Evolutionary conservation across 2,329 filamentous ascomycete species (phyloP), one percentile per base, ranked within the genome.

Genomic region (Fusarium sp.): DNA sequence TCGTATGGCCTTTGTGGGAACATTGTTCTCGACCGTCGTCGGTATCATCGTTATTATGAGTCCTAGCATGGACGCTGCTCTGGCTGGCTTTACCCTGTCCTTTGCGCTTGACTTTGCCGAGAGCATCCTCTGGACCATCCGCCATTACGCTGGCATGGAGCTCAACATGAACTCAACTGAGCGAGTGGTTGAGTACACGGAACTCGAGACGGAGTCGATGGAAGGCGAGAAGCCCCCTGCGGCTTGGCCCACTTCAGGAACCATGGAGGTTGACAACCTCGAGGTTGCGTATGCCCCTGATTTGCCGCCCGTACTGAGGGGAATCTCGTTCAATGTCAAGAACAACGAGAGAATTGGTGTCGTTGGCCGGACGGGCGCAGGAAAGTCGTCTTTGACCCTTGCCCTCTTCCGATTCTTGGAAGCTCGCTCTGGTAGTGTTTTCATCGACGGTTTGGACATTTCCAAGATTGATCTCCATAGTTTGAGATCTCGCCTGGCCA

Each of bases 81-180:
- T 93, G 27, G 91, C 91, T 2, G 92, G 92, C 0, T 94, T 95
- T 72, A 91, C 91, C 0, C 80, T 95, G 38, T 87, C 87, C 2
- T 94, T 94, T 77, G 87, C 91, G 0, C 82, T 94, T 29, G 87
- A 91, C 61, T 92, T 93, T 75, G 86, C 89, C 0, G 79, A 79
- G 14, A 83, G 84, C 7, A 86, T 93, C 59, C 85, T 90, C 53
- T 91, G 87, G 86, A 84, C 87, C 0, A 85, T 93, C 36, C 84
- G 90, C 1, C 82, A 89, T 60, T 93, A 92, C 74, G 86, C 90
- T 0, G 89, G 87, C 66, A 81, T 93, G 18, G 92, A 95, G 76
- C 81, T 94, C 4, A 88, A 92, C 74, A 93, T 94, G 90, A 93
- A 93, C 73, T 87, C 91, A 0, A 89, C 89, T 0, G 92, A 95